Conservation (phyloP, 106 monocot genomes). For the Dioscorea zingiberensis region DNA sequence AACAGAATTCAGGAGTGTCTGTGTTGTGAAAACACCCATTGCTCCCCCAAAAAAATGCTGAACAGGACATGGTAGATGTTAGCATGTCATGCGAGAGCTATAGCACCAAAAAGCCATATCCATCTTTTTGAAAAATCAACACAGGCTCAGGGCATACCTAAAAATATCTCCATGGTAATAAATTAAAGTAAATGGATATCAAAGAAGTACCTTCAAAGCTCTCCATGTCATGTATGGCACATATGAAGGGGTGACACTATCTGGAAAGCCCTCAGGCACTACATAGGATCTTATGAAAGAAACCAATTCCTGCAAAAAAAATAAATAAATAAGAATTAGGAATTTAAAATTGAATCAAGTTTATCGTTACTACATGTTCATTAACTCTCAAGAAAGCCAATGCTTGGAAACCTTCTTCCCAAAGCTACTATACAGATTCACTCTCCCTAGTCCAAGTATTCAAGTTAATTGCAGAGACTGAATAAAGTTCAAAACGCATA, state of each 20-base stretch:
- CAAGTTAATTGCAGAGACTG: background rate
- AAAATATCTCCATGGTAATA: conserved; percentile 14
- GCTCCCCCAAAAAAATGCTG: conserved; percentile 99
- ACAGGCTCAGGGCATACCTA: too few species aligned
- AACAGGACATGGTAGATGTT: background rate
- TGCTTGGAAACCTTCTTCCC: background rate
- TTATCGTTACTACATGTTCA: background rate
- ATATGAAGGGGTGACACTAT: conserved; percentile 96
- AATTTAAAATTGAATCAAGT: background rate
- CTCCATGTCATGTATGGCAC: conserved; percentile 99
- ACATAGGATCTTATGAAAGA: conserved; percentile 95
- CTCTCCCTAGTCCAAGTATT: background rate
- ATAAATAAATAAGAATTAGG: background rate
- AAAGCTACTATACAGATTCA: background rate
- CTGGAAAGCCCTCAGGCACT: conserved; percentile 96
- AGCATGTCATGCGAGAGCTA: background rate
- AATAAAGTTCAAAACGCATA: background rate
- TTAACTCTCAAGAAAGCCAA: too few species aligned
- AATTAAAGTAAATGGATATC: conserved; percentile 1
- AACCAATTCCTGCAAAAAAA: conserved; percentile 58
- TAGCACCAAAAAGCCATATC: conserved; percentile 11
- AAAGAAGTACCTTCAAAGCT: conserved; percentile 76
- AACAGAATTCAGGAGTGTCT: conserved; percentile 74
- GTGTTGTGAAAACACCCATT: conserved; percentile 97
- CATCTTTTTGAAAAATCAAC: conserved; percentile 8